phyloP scores from a whole-genome alignment of 768 basidiomycete species.

The Russula sp. region DNA sequence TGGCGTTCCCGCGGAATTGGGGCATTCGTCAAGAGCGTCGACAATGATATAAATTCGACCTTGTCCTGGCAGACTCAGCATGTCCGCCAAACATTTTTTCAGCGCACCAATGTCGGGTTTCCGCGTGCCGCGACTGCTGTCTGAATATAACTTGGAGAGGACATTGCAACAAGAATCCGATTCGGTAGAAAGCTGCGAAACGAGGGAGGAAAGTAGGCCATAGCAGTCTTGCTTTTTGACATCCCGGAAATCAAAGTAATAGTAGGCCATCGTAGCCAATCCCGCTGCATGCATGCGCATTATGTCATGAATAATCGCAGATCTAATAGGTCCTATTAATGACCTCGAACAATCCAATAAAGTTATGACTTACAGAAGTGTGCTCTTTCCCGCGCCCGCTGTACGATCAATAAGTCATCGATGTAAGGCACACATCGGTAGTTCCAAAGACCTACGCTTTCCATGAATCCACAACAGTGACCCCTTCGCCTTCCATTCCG shows the following conservation, averaged over 20 bases:
- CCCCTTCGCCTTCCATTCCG: background rate
- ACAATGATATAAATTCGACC: slow-evolving; percentile 5
- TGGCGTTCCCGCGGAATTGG: background rate
- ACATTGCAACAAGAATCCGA: background rate
- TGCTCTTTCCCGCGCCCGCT: slow-evolving; percentile 17
- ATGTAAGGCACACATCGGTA: no score
- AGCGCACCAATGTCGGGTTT: background rate
- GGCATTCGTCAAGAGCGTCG: slow-evolving; percentile 3
- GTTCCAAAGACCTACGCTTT: background rate
- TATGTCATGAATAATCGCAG: slow-evolving; percentile 3
- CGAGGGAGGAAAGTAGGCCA: slow-evolving; percentile 9
- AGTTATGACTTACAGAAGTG: background rate
- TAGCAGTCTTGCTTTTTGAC: slow-evolving; percentile 3
- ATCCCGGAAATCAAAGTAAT: slow-evolving; percentile 18
- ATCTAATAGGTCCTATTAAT: background rate
- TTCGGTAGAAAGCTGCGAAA: background rate
- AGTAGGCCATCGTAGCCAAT: slow-evolving; percentile 14
- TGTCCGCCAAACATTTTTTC: background rate
- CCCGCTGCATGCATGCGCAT: background rate
- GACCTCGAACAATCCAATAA: no score
- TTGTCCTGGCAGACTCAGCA: background rate
- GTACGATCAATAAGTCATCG: background rate
- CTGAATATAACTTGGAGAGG: slow-evolving; percentile 1
- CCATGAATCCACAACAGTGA: background rate
- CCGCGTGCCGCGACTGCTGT: background rate